phyloP scores from a whole-genome alignment of 2,329 filamentous ascomycete genomes.

The Coccinonectria pachysandricola region DNA sequence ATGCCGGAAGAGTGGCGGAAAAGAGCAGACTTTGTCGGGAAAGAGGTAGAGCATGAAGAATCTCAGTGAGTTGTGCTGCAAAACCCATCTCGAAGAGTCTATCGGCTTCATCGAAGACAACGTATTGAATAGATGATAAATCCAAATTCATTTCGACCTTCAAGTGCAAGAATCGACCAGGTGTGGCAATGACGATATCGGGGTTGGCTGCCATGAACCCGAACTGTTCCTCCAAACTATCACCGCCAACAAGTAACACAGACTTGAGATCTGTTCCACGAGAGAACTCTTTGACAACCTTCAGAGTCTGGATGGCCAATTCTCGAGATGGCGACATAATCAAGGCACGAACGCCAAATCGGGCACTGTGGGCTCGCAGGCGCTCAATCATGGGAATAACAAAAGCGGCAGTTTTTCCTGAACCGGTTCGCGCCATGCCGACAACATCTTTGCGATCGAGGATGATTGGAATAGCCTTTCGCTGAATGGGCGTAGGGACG shows the following conservation, averaged over 20 bases:
- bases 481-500: constrained; percentile 92
- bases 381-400: constrained; percentile 97
- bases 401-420: constrained; percentile 95
- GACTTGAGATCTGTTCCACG: constrained; percentile 83
- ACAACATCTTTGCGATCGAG: constrained; percentile 92
- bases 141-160: constrained; percentile 95
- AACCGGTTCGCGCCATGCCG: constrained; percentile 97
- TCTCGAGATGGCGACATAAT: constrained; percentile 90
- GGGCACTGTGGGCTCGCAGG: constrained; percentile 75
- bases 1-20: constrained; percentile 88
- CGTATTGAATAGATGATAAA: constrained; percentile 82
- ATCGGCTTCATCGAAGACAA: constrained; percentile 97
- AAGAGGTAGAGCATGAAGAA: constrained; percentile 75
- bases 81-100: constrained; percentile 98
- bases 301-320: constrained; percentile 85
- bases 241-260: constrained; percentile 87
- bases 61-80: constrained; percentile 83
- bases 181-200: constrained; percentile 94
- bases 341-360: constrained; percentile 75
- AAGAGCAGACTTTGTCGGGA: constrained; percentile 87
- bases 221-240: constrained; percentile 93
- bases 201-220: constrained; percentile 86
- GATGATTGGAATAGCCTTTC: constrained; percentile 89
- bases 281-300: constrained; percentile 91
- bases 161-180: constrained; percentile 88